phyloP scores from a whole-genome alignment of 2,329 filamentous ascomycete genomes.

The Trichoderma sp. region DNA sequence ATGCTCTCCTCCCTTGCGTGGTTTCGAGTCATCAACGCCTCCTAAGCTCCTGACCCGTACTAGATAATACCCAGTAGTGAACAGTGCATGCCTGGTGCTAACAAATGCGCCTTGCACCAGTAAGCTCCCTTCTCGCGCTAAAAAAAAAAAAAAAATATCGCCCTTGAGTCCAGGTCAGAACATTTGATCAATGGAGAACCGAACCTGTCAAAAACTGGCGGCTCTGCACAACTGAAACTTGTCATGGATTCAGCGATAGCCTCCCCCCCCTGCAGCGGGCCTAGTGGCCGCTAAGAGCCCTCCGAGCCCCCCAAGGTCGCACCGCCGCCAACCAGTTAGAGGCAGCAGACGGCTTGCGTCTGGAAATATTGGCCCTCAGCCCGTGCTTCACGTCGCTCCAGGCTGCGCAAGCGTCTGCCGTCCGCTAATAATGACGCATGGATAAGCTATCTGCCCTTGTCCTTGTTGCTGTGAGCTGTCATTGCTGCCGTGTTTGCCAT shows the following conservation, averaged over 20 bases:
- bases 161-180: not conserved
- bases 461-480: conserved; percentile 18
- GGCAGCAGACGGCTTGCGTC: not conserved
- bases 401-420: conserved; percentile 3
- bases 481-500: conserved; percentile 14
- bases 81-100: not conserved
- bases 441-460: conserved; percentile 14
- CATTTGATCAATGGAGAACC: not conserved
- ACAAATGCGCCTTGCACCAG: not conserved
- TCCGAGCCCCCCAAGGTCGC: not conserved
- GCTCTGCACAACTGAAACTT: conserved; percentile 8
- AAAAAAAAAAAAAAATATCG: not conserved
- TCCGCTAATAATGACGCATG: conserved; percentile 18
- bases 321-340: conserved; percentile 7
- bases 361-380: conserved; percentile 3
- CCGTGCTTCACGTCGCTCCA: not conserved
- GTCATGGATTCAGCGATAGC: not conserved
- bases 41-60: too few relatives aligned
- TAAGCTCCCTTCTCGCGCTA: conserved; percentile 4
- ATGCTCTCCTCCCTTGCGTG: not conserved
- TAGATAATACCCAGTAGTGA: not conserved
- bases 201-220: not conserved
- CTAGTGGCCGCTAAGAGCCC: conserved; percentile 3
- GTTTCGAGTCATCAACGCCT: not conserved
- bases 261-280: conserved; percentile 7